phyloP scores from a whole-genome alignment of 225 moss, liverwort and hornwort genomes.

The Lunularia cruciata region DNA sequence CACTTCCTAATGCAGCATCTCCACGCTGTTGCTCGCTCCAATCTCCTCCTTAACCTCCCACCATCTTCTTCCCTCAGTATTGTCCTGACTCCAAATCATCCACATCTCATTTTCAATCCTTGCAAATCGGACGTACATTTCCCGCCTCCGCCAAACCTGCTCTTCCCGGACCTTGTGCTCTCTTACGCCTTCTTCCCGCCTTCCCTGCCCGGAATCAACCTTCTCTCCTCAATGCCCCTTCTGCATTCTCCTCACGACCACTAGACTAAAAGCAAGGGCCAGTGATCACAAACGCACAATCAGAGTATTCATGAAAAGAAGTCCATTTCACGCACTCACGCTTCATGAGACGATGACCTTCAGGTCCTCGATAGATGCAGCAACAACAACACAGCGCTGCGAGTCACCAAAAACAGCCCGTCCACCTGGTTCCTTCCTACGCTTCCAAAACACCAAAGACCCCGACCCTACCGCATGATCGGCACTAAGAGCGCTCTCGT shows the following conservation, averaged over 20 bases:
- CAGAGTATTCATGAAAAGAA: constrained; percentile 11
- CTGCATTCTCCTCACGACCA: neutral
- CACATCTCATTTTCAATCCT: neutral
- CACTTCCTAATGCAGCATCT: neutral
- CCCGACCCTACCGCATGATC: neutral
- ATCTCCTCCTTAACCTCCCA: neutral
- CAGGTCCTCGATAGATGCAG: neutral
- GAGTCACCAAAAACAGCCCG: neutral
- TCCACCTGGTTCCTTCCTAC: neutral
- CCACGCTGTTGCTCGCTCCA: neutral
- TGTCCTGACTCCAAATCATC: constrained; percentile 10
- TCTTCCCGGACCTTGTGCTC: neutral
- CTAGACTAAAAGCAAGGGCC: constrained; percentile 1
- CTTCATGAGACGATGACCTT: neutral
- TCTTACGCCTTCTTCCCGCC: neutral
- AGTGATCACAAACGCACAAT: neutral
- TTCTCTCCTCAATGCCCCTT: neutral
- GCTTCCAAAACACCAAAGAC: neutral
- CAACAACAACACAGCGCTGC: neutral
- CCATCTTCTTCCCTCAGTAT: neutral
- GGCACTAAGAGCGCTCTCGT: neutral
- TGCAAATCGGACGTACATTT: constrained; percentile 5
- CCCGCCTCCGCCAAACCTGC: constrained; percentile 17
- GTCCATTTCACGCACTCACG: constrained; percentile 15
- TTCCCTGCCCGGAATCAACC: neutral